Percentiles rank a stretch among this genome's conserved stretches.
Evolutionary conservation across 352 stramenopile species (phyloP).

Genomic region (Phytophthora ramorum): DNA sequence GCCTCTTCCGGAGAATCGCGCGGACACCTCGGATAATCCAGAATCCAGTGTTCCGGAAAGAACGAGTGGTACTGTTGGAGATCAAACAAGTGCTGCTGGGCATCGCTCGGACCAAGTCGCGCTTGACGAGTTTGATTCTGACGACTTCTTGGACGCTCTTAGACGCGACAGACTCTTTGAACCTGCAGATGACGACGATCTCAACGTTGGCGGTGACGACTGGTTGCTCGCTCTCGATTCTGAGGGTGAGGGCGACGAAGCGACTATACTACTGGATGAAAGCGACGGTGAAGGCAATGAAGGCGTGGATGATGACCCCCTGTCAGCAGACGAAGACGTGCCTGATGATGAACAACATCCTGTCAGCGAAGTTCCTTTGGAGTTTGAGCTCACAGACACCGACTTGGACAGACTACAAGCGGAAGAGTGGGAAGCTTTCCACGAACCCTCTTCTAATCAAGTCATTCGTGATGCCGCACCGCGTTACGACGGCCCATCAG

Average conservation of each 20-base stretch:
- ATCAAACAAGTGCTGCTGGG: too few species aligned
- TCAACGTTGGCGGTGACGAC: background rate
- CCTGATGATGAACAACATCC: background rate
- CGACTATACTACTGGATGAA: background rate
- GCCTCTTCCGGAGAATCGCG: too few species aligned
- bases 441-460: background rate
- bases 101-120: background rate
- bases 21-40: background rate
- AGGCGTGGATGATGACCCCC: background rate
- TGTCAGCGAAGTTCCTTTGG: background rate
- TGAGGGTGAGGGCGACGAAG: conserved; percentile 7
- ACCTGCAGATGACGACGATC: background rate
- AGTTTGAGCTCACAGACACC: background rate
- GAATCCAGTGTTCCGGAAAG: background rate
- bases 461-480: background rate
- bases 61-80: background rate
- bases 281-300: background rate
- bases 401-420: background rate
- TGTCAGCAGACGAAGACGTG: background rate
- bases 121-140: conserved; percentile 9
- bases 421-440: conserved; percentile 1
- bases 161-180: conserved; percentile 1
- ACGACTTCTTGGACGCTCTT: conserved; percentile 7
- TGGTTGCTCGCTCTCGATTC: conserved; percentile 6
- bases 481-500: background rate